phyloP scores from a whole-genome alignment of 192 early-diverging fungal species.

The Endogone sp. region DNA sequence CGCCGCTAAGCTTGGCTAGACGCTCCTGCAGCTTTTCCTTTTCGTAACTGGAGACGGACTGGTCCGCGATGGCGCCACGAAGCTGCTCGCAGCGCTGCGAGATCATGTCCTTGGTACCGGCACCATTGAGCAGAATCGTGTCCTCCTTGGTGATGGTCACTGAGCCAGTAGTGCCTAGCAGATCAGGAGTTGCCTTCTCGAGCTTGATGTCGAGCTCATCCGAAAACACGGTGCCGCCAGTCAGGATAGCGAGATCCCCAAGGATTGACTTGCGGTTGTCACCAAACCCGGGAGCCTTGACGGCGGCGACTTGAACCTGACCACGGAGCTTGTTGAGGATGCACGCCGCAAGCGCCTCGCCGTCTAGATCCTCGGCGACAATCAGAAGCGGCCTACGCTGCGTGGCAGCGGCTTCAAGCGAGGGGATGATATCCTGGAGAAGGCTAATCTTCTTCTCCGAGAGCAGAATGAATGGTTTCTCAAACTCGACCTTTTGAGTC shows the following conservation, averaged over 20 bases:
- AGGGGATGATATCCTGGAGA: slow-evolving; percentile 94
- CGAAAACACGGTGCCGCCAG: slow-evolving; percentile 94
- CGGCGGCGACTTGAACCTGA: slow-evolving; percentile 92
- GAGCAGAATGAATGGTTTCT: slow-evolving; percentile 98
- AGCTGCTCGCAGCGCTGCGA: slow-evolving; percentile 96
- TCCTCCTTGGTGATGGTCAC: slow-evolving; percentile 98
- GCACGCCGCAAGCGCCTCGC: slow-evolving; percentile 98
- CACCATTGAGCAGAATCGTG: slow-evolving; percentile 97
- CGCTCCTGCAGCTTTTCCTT: slow-evolving; percentile 99
- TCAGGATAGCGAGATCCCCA: slow-evolving; percentile 95
- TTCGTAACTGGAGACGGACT: slow-evolving; percentile 92
- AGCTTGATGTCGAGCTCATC: slow-evolving; percentile 97
- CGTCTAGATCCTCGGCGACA: slow-evolving; percentile 98
- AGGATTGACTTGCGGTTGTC: slow-evolving; percentile 99
- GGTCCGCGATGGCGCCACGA: slow-evolving; percentile 80
- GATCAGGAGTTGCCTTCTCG: slow-evolving; percentile 88
- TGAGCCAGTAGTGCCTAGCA: slow-evolving; percentile 85
- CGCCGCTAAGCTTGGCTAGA: slow-evolving; percentile 95
- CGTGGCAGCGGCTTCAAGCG: slow-evolving; percentile 90
- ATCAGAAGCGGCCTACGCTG: slow-evolving; percentile 96
- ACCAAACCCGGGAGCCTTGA: slow-evolving; percentile 99
- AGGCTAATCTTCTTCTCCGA: slow-evolving; percentile 98
- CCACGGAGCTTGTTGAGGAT: slow-evolving; percentile 99
- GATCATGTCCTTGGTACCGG: slow-evolving; percentile 85
- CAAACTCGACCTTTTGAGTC: slow-evolving; percentile 98